Evolutionary conservation across 805 yeast species (phyloP), one percentile per base, ranked within the genome.

Genomic region (Wickerhamomyces mucosus): DNA sequence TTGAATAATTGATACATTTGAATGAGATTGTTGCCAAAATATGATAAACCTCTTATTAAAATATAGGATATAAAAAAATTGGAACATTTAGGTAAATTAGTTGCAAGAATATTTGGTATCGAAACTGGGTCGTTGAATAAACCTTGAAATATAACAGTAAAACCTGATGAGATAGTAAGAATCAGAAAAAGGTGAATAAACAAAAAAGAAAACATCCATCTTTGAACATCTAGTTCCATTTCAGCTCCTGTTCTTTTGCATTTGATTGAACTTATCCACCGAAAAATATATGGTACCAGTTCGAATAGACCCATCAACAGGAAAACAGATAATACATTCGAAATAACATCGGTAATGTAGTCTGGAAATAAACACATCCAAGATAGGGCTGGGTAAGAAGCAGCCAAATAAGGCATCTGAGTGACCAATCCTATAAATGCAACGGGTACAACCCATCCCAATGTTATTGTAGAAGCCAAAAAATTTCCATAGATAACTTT

Each of bases 181-280:
- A 86, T 89, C 27, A 88, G 54, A 42, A 88, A 86, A 26, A 85
- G 70, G 44, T 88, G 96, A 31, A 86, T 73, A 50, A 82, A 85
- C 30, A 79, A 58, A 47, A 86, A 86, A 1, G 73, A 62, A 54
- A 82, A 88, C 42, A 81, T 68, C 83, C 92, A 81, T 28, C 64
- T 61, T 41, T 85, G 95, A 12, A 79, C 64, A 40, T 78, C 81
- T n/a, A 71, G 32, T 47, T 86, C 86, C 7, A 78, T 53, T 35
- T 72, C 70, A 1, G 78, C 65, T 0, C 77, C 75, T 0, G 88
- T 75, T 24, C 72, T 57, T 21, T 62, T 67, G 4, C 84, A 79
- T 40, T 76, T 77, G 36, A 69, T 53, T 21, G 55, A 50, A 1
- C 80, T 65, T 18, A 82, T 51, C 34, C 56, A 50, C 36, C 80